These are phyloP conservation scores for Crithidia fasciculata DNA, from an alignment of 208 protist species.

Conservation along the genomic window DNA sequence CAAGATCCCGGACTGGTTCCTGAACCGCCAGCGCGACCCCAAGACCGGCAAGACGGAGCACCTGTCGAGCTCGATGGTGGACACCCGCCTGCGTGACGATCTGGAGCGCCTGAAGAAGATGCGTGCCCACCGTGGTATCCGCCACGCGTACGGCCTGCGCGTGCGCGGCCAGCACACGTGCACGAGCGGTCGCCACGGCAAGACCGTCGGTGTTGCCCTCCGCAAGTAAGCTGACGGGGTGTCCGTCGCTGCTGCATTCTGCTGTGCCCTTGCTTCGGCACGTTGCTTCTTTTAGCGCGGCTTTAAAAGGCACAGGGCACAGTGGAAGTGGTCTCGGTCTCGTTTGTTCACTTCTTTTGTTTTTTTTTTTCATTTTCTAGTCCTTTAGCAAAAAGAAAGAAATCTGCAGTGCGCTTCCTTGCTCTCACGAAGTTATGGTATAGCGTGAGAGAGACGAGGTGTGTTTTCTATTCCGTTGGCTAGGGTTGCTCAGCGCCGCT, in stretches of 20 bases:
- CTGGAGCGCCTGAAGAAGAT: conserved; percentile 99
- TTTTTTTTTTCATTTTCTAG: conserved; percentile 30
- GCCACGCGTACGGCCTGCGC: conserved; percentile 98
- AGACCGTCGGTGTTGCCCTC: conserved; percentile 87
- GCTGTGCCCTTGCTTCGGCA: not conserved
- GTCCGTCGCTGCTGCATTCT: no score
- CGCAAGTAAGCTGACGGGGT: conserved; percentile 52
- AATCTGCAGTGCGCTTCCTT: not conserved
- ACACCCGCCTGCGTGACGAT: conserved; percentile 99
- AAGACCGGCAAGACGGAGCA: conserved; percentile 98
- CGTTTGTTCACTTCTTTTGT: conserved; percentile 20
- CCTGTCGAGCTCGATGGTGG: conserved; percentile 96
- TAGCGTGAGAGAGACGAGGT: no score
- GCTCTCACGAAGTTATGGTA: no score
- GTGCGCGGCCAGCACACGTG: conserved; percentile 99
- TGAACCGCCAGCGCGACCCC: conserved; percentile 99
- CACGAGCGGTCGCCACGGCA: conserved; percentile 98
- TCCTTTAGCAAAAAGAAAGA: conserved; percentile 8
- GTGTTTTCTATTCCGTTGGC: no score
- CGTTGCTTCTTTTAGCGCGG: not conserved
- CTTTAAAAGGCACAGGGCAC: not conserved
- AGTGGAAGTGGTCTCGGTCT: conserved; percentile 7
- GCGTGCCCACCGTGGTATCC: conserved; percentile 97
- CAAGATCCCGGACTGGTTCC: conserved; percentile 99
- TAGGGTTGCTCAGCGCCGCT: no score